Percentiles rank a stretch among this genome's conserved stretches.
Conservation (phyloP, 768 basidiomycete species). For the Lactarius deliciosus region DNA sequence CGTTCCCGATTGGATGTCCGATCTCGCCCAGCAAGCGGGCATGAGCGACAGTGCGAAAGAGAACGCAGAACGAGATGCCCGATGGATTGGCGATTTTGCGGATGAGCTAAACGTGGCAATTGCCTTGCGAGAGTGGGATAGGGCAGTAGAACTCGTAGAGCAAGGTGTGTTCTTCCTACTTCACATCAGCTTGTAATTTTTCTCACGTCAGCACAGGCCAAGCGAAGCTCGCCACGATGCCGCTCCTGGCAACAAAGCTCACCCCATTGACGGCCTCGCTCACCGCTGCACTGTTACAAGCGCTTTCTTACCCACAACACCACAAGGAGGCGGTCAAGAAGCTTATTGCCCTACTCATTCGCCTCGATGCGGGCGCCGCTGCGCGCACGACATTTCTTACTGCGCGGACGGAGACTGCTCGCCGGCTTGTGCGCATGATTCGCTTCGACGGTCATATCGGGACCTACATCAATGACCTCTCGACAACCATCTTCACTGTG, state of each 20-base stretch:
- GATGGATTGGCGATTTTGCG: slow-evolving; percentile 89
- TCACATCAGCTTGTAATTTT: not conserved
- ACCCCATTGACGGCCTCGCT: slow-evolving; percentile 65
- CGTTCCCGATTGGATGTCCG: slow-evolving; percentile 75
- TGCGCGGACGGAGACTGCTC: slow-evolving; percentile 73
- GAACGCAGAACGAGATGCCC: slow-evolving; percentile 74
- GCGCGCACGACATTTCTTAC: slow-evolving; percentile 82
- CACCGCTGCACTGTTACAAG: slow-evolving; percentile 64
- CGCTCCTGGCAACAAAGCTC: slow-evolving; percentile 58
- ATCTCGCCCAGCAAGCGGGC: slow-evolving; percentile 59
- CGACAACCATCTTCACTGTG: slow-evolving; percentile 87
- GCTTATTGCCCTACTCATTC: slow-evolving; percentile 69
- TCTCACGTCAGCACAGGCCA: slow-evolving; percentile 45
- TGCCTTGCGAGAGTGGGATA: slow-evolving; percentile 83
- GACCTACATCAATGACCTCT: slow-evolving; percentile 82
- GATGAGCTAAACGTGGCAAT: slow-evolving; percentile 92
- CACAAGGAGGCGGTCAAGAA: slow-evolving; percentile 72
- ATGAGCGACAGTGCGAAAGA: slow-evolving; percentile 60
- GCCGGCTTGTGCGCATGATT: slow-evolving; percentile 79
- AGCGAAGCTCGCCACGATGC: slow-evolving; percentile 55
- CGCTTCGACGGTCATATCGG: slow-evolving; percentile 86
- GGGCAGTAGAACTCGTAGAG: slow-evolving; percentile 82
- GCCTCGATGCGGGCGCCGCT: slow-evolving; percentile 71
- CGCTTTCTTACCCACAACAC: slow-evolving; percentile 72
- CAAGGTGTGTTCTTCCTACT: slow-evolving; percentile 50